phyloP scores from a whole-genome alignment of 208 protist species.

The Strigomonas galati region DNA sequence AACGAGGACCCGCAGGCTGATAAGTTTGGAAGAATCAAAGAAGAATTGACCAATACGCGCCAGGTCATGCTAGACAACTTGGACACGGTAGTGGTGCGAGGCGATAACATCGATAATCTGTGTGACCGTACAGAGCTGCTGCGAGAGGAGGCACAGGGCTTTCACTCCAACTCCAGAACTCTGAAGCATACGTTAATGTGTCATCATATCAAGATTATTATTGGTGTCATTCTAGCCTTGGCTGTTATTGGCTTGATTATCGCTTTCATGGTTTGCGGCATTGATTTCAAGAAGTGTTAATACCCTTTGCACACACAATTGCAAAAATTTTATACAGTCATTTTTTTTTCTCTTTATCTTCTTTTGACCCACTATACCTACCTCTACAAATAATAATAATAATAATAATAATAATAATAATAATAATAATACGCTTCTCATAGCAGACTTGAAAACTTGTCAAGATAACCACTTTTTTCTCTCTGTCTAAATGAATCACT shows the following conservation, averaged over 20 bases:
- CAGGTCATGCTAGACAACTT: conserved; percentile 84
- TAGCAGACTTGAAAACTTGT: background rate
- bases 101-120: conserved; percentile 78
- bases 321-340: conserved; percentile 8
- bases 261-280: conserved; percentile 53
- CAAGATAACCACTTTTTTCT: background rate
- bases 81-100: conserved; percentile 76
- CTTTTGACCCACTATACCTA: no score
- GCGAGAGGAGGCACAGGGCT: conserved; percentile 55
- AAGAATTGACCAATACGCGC: conserved; percentile 67
- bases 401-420: background rate
- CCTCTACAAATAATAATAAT: no score
- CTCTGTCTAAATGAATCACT: background rate
- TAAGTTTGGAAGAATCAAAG: conserved; percentile 68
- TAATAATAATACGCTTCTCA: background rate
- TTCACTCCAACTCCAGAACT: conserved; percentile 45
- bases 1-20: conserved; percentile 71
- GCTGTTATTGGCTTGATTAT: conserved; percentile 57
- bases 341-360: conserved; percentile 3
- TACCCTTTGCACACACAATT: background rate
- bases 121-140: conserved; percentile 77
- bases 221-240: conserved; percentile 52
- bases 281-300: conserved; percentile 73
- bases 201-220: conserved; percentile 65
- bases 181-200: conserved; percentile 55